Evolutionary conservation across 202 grass and related monocot species (phyloP).

Genomic region (Musa balbisiana): DNA sequence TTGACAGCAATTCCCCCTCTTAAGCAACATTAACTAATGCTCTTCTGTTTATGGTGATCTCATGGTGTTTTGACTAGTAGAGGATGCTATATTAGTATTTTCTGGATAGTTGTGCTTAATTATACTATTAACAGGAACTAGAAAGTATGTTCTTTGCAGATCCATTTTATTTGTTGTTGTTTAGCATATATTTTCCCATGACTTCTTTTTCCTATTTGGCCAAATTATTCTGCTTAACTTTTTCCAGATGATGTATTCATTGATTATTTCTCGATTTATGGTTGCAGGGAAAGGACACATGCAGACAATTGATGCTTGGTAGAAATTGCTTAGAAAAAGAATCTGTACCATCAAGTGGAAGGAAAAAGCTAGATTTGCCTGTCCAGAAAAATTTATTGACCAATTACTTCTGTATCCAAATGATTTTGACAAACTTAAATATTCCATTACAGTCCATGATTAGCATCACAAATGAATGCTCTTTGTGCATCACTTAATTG

Average conservation of each 20-base stretch:
- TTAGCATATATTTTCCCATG: not conserved
- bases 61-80: too few relatives aligned
- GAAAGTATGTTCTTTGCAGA: not conserved
- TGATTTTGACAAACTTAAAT: not conserved
- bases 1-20: too few relatives aligned
- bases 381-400: conserved; percentile 90
- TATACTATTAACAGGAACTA: not conserved
- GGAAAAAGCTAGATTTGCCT: conserved; percentile 68
- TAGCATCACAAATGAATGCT: too few relatives aligned
- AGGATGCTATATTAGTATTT: too few relatives aligned
- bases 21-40: too few relatives aligned
- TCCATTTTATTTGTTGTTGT: not conserved
- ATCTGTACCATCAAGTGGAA: conserved; percentile 37
- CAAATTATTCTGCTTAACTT: not conserved
- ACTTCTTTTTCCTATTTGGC: not conserved
- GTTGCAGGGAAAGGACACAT: conserved; percentile 34
- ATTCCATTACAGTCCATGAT: not conserved
- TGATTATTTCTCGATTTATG: not conserved
- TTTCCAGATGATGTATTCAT: not conserved
- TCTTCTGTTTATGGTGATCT: too few relatives aligned
- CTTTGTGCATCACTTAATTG: too few relatives aligned
- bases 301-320: conserved; percentile 26
- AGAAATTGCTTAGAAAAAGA: conserved; percentile 34
- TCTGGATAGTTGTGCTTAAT: not conserved
- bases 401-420: conserved; percentile 97